A percentile compares a stretch with the other conserved stretches of the same genome.
phyloP scores from a whole-genome alignment of 345 rosid species.

The Corymbia maculata region DNA sequence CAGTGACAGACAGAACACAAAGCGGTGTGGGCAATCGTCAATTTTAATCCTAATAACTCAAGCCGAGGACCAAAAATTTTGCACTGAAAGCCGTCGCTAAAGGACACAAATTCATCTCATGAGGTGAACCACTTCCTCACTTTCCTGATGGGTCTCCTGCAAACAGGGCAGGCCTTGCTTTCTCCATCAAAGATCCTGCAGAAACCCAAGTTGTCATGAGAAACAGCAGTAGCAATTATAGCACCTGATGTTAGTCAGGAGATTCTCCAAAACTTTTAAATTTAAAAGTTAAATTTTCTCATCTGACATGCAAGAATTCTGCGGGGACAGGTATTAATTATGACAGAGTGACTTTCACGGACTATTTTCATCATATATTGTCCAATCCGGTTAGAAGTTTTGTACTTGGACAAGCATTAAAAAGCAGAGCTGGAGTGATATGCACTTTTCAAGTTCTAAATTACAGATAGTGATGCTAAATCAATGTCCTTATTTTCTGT shows the following conservation, averaged over 20 bases:
- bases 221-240: not conserved
- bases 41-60: not conserved
- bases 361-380: not conserved
- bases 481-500: not conserved
- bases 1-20: not conserved
- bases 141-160: conserved; percentile 36
- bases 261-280: not conserved
- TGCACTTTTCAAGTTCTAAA: not conserved
- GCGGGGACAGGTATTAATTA: not conserved
- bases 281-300: not conserved
- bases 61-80: not conserved
- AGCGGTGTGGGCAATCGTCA: not conserved
- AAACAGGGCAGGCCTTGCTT: conserved; percentile 30
- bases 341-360: not conserved
- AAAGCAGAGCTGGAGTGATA: not conserved
- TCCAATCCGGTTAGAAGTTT: not conserved
- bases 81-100: not conserved
- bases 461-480: not conserved
- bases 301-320: not conserved
- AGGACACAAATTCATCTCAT: not conserved
- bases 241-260: not conserved
- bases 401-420: not conserved
- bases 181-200: conserved; percentile 37
- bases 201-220: not conserved
- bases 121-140: conserved; percentile 27